Evolutionary conservation across 2,329 filamentous ascomycete genomes (phyloP).

Genomic region (Penicillium sp.): DNA sequence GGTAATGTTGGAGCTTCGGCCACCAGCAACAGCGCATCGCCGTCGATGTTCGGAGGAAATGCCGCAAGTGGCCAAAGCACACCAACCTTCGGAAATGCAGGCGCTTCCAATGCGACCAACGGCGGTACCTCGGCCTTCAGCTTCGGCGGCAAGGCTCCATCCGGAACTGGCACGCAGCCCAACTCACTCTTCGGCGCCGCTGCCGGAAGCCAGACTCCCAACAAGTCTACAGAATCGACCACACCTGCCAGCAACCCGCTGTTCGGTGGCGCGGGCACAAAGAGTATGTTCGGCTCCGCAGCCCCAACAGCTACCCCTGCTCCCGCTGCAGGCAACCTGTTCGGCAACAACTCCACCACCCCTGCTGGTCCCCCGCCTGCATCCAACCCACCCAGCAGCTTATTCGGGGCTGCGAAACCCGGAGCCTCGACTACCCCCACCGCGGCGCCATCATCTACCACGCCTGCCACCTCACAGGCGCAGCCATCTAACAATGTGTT

Average conservation of each 20-base stretch:
- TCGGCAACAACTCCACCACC: slow-evolving; percentile 49
- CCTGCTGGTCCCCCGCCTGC: slow-evolving; percentile 51
- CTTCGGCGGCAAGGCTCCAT: slow-evolving; percentile 34
- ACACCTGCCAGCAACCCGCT: slow-evolving; percentile 34
- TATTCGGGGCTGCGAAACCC: slow-evolving; percentile 32
- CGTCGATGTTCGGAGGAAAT: slow-evolving; percentile 38
- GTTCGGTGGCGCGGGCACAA: slow-evolving; percentile 36
- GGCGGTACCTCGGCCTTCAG: slow-evolving; percentile 34
- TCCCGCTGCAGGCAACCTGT: slow-evolving; percentile 35
- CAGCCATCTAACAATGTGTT: slow-evolving; percentile 35
- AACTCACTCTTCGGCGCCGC: slow-evolving; percentile 32
- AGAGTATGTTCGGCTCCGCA: slow-evolving; percentile 34
- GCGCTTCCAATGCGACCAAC: slow-evolving; percentile 21
- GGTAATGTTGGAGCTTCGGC: slow-evolving; percentile 42
- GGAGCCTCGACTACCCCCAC: slow-evolving; percentile 23
- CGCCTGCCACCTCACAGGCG: slow-evolving; percentile 31
- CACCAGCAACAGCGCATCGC: slow-evolving; percentile 30
- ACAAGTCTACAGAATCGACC: slow-evolving; percentile 37
- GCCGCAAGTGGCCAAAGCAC: slow-evolving; percentile 19
- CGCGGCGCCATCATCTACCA: slow-evolving; percentile 25
- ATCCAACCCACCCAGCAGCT: slow-evolving; percentile 25
- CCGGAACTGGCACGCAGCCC: slow-evolving; percentile 25
- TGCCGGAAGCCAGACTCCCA: slow-evolving; percentile 35
- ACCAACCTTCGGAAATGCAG: slow-evolving; percentile 31
- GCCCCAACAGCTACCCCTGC: slow-evolving; percentile 41